A percentile compares a stretch with the other conserved stretches of the same genome.
Evolutionary conservation across 2,329 filamentous ascomycete genomes (phyloP).

Genomic region (Stagonosporopsis rhizophila): DNA sequence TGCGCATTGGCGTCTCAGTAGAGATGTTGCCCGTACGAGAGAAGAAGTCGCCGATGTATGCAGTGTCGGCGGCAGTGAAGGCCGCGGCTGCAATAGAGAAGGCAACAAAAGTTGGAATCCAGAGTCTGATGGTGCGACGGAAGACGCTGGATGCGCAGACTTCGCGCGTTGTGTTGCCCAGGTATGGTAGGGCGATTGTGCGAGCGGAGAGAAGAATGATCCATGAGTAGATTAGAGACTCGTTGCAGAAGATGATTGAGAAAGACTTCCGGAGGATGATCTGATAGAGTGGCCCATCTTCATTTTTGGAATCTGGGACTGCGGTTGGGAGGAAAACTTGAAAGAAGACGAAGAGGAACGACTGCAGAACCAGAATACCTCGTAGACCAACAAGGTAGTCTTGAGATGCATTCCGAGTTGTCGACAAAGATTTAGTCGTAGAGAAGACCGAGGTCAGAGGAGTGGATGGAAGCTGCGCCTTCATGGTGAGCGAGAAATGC

Average conservation of each 20-base stretch:
- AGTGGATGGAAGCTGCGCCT: constrained; percentile 24
- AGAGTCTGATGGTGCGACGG: constrained; percentile 52
- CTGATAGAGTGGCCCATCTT: constrained; percentile 51
- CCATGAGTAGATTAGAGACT: constrained; percentile 54
- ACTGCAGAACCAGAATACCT: constrained; percentile 53
- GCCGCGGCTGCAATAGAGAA: constrained; percentile 51
- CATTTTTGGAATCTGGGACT: constrained; percentile 47
- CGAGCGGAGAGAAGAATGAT: constrained; percentile 57
- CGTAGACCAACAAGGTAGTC: constrained; percentile 55
- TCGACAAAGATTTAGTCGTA: constrained; percentile 15
- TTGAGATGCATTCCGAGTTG: constrained; percentile 28
- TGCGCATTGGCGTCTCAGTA: constrained; percentile 42
- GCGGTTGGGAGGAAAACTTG: constrained; percentile 54
- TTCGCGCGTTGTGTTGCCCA: constrained; percentile 45
- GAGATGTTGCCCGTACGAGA: constrained; percentile 47
- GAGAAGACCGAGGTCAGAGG: constrained; percentile 25
- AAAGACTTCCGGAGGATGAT: constrained; percentile 54
- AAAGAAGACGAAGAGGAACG: constrained; percentile 57
- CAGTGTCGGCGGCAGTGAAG: constrained; percentile 39
- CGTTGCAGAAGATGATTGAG: constrained; percentile 56
- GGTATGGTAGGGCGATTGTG: constrained; percentile 53
- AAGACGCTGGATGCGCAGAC: constrained; percentile 52
- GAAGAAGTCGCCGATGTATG: constrained; percentile 51
- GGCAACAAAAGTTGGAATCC: constrained; percentile 51
- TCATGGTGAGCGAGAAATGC: constrained; percentile 22